phyloP scores from a whole-genome alignment of 192 early-diverging fungal species.

The Backusella liffmaniae region DNA sequence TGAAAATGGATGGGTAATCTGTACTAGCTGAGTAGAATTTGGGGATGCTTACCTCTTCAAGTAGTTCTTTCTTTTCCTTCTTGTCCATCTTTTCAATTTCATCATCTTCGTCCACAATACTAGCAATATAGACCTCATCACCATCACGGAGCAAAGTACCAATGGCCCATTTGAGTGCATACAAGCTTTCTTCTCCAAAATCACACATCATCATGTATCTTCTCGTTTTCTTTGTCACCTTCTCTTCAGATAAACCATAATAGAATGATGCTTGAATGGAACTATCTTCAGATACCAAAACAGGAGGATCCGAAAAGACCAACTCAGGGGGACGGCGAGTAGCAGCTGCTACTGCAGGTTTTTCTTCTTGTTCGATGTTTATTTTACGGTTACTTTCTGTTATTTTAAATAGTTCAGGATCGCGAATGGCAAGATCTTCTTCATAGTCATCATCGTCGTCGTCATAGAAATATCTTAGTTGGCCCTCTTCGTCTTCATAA shows the following conservation, averaged over 20 bases:
- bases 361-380: slow-evolving; percentile 14
- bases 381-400: slow-evolving; percentile 37
- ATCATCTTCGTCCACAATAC: slow-evolving; percentile 43
- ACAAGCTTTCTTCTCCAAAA: slow-evolving; percentile 46
- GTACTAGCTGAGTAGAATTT: not conserved
- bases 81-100: slow-evolving; percentile 17
- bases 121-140: slow-evolving; percentile 47
- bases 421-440: slow-evolving; percentile 26
- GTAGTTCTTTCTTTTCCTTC: slow-evolving; percentile 15
- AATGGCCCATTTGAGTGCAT: slow-evolving; percentile 51
- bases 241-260: slow-evolving; percentile 10
- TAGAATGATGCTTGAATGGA: slow-evolving; percentile 13
- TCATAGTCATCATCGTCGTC: slow-evolving; percentile 12
- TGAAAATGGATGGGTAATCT: not conserved
- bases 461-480: slow-evolving; percentile 16
- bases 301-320: slow-evolving; percentile 10
- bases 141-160: slow-evolving; percentile 48
- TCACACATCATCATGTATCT: slow-evolving; percentile 48
- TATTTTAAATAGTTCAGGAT: slow-evolving; percentile 31
- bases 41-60: slow-evolving; percentile 7
- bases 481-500: slow-evolving; percentile 14
- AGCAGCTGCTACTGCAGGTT: not conserved
- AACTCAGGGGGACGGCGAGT: not conserved
- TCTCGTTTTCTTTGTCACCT: slow-evolving; percentile 3
- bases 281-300: not conserved